Evolutionary conservation across 2,329 filamentous ascomycete genomes (phyloP), one percentile per base, ranked within the genome.

Genomic region (Orbilia javanica): DNA sequence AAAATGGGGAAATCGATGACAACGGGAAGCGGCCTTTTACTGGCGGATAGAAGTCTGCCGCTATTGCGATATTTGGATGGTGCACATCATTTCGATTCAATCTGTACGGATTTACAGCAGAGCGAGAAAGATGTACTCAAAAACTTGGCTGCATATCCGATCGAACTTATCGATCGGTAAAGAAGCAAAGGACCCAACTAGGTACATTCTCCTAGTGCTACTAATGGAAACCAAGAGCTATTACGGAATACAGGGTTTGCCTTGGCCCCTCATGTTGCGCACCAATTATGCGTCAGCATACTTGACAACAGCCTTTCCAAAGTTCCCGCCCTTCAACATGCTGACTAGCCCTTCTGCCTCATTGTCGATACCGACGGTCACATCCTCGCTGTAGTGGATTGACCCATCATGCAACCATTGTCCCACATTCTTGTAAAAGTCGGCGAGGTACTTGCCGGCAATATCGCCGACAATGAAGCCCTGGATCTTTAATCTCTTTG

Each of bases 261-360:
- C 2, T 39, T 39, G 36, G 11, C n/a, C 5, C 13, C 13, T 15
- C 36, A 15, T 15, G n/a, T 39, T 15, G 2, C 11, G 27, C 20
- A n/a, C 4, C 20, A 27, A 6, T 57, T 57, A 75, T 27, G 31
- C 55, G 11, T 69, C 53, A 29, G 67, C 62, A 42, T 79, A 79
- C 86, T 93, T 92, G 82, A 96, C 82, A 22, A 96, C 88, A 15
- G 93, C 92, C 88, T 97, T 97, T 81, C 93, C 93, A 84, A 94
- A 92, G 86, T 96, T 96, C 84, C 92, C 88, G 57, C 93, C 93
- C 82, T 88, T 84, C 68, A 96, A 87, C 86, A 96, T 90, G 11
- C 90, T 92, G 11, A 95, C 84, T 77, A 96, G 87, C 0, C 91
- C 93, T 71, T 94, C 88, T 4, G 89, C 86, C 0, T 90, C 91